Evolutionary conservation across 2,329 filamentous ascomycete genomes (phyloP).

Genomic region (Aphanocladium album): DNA sequence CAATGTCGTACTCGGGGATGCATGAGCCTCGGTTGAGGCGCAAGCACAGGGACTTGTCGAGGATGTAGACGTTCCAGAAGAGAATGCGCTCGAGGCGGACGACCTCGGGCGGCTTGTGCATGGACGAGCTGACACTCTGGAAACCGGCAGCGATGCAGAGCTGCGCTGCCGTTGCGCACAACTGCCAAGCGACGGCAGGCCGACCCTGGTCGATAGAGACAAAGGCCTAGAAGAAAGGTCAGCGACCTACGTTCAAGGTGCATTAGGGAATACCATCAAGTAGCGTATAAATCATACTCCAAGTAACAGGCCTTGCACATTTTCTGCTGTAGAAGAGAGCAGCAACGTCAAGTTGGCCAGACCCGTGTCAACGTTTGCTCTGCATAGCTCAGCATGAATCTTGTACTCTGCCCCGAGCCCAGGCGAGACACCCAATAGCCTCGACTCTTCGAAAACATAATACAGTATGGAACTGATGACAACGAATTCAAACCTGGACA

Average conservation of each 20-base stretch:
- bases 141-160: conserved; percentile 60
- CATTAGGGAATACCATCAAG: too few species aligned
- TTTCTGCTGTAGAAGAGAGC: conserved; percentile 48
- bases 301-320: conserved; percentile 52
- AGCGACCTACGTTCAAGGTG: too few species aligned
- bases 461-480: conserved; percentile 45
- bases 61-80: conserved; percentile 49
- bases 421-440: conserved; percentile 29
- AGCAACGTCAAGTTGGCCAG: conserved; percentile 50
- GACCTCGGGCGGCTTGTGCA: conserved; percentile 27
- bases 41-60: conserved; percentile 55
- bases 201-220: conserved; percentile 58
- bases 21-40: conserved; percentile 53
- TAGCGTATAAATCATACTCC: conserved; percentile 38
- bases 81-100: conserved; percentile 35
- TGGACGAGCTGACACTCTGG: conserved; percentile 40
- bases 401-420: conserved; percentile 31
- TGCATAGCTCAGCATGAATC: conserved; percentile 35
- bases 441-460: conserved; percentile 45
- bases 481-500: conserved; percentile 45
- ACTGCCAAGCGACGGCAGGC: conserved; percentile 58
- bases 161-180: conserved; percentile 53
- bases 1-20: conserved; percentile 57
- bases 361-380: conserved; percentile 45
- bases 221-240: conserved; percentile 38